Evolutionary conservation across 208 protist genomes (phyloP), one percentile per base, ranked within the genome.

Genomic region (Lotmaria passim): DNA sequence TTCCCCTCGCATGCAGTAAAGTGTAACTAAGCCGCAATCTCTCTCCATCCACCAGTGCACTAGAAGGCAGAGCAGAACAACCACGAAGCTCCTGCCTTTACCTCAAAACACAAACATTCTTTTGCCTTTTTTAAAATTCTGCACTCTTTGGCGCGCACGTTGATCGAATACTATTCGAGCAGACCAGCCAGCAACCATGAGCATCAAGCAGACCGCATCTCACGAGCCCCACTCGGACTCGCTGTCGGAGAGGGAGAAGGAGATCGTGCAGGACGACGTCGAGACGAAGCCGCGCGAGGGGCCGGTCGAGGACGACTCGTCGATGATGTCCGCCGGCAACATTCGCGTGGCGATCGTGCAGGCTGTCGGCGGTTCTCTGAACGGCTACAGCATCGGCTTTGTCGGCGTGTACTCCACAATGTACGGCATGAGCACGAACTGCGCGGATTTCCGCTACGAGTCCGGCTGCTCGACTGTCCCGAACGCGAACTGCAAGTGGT

Each of bases 301-400:
- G 3, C 43, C 30, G 11, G 38, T 14, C 36, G 70, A 75, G 3
- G 82, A 70, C 7, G 43, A 75, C 17, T 55, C 36, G 17, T 52
- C 61, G 11, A 43, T 53, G 8, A 90, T 83, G 28, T 85, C 77
- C 8, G 7, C 69, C 5, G 64, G 36, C 0, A 93, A 93, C 61
- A n/a, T 82, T 23, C 82, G 79, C 44, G 78, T 95, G 44, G 76
- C 63, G 2, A 26, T 79, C 2, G 85, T 93, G 62, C 70, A 86
- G 38, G 62, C 73, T 1, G 62, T 83, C 26, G 82, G 81, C 30
- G 87, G 75, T 11, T 72, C 62, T 0, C 64, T 95, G 38, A 87
- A 87, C 68, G 90, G 90, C 33, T 90, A 85, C 77, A 79, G 74
- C 31, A 92, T 90, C 57, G 87, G 87, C 30, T 93, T 91, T 34